Percentiles rank a stretch among this genome's conserved stretches.
These are phyloP conservation scores for Cavenderia fasciculata DNA, from an alignment of 78 protist genomes.

Conservation along the genomic window DNA sequence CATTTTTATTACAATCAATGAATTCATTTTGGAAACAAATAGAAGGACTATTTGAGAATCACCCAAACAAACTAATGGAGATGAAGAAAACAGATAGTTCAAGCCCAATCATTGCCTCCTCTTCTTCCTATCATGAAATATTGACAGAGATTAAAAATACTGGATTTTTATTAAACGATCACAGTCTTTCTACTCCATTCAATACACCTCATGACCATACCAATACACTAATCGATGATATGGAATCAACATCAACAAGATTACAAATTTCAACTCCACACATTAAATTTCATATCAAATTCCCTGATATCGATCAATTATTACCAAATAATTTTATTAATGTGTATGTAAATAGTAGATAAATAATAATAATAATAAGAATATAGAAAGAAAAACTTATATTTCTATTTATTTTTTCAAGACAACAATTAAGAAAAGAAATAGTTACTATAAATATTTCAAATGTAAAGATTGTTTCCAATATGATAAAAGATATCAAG, in stretches of 20 bases:
- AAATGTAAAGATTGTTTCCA: conserved; percentile 25
- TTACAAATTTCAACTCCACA: background rate
- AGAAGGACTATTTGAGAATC: no score
- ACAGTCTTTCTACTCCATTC: background rate
- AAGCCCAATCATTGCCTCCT: conserved; percentile 7
- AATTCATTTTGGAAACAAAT: no score
- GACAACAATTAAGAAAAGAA: background rate
- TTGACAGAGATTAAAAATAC: conserved; percentile 5
- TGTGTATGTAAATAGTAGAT: background rate
- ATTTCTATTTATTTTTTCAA: background rate
- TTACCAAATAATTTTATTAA: background rate
- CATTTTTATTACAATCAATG: no score
- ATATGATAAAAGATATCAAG: conserved; percentile 35
- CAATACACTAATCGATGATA: no score
- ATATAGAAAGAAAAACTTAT: background rate
- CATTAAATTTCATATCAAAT: conserved; percentile 21
- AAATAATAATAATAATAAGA: background rate
- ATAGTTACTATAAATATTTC: background rate
- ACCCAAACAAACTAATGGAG: background rate
- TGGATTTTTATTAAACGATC: background rate
- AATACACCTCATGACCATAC: no score
- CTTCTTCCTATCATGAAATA: background rate
- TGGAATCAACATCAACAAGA: conserved; percentile 48
- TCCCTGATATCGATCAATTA: background rate
- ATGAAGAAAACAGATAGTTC: conserved; percentile 3